Percentiles rank a stretch among this genome's conserved stretches.
Evolutionary conservation across 345 rosid genomes (phyloP).

Genomic region (Boechera stricta): DNA sequence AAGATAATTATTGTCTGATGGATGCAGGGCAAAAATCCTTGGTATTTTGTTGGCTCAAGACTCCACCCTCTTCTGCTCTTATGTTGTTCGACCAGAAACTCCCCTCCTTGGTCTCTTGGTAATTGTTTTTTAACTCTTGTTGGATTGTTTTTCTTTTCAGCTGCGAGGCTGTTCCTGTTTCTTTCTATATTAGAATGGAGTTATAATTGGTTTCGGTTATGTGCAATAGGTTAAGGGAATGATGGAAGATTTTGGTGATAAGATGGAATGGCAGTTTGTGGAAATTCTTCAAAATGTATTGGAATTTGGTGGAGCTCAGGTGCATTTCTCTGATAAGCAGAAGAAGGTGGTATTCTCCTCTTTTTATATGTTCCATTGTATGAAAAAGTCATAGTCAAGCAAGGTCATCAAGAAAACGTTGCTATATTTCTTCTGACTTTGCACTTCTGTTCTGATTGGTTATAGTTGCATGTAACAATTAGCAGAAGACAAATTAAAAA

Average conservation of each 20-base stretch:
- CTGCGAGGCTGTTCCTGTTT: conserved; percentile 20
- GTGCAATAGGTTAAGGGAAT: conserved; percentile 78
- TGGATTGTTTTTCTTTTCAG: conserved; percentile 10
- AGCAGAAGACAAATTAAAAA: neutral
- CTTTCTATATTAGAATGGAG: conserved; percentile 14
- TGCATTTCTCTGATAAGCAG: conserved; percentile 30
- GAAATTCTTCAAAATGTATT: conserved; percentile 79
- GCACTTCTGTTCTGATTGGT: conserved; percentile 17
- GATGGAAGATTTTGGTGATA: conserved; percentile 83
- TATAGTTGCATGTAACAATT: conserved; percentile 6
- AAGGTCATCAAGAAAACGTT: conserved; percentile 7
- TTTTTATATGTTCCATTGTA: neutral
- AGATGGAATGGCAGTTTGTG: conserved; percentile 81
- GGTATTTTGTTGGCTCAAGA: conserved; percentile 75
- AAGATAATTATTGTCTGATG: conserved; percentile 49
- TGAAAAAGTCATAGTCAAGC: neutral
- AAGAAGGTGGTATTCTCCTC: conserved; percentile 12
- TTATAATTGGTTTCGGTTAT: conserved; percentile 22
- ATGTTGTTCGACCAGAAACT: conserved; percentile 63
- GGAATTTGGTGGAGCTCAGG: conserved; percentile 73
- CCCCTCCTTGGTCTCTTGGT: conserved; percentile 81
- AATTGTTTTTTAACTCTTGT: conserved; percentile 31
- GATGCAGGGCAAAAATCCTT: conserved; percentile 94
- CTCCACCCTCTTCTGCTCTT: conserved; percentile 75
- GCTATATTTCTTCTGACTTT: conserved; percentile 4